Percentiles rank a stretch among this genome's conserved stretches.
phyloP scores from a whole-genome alignment of 768 basidiomycete genomes.

The Pulveroboletus frians region DNA sequence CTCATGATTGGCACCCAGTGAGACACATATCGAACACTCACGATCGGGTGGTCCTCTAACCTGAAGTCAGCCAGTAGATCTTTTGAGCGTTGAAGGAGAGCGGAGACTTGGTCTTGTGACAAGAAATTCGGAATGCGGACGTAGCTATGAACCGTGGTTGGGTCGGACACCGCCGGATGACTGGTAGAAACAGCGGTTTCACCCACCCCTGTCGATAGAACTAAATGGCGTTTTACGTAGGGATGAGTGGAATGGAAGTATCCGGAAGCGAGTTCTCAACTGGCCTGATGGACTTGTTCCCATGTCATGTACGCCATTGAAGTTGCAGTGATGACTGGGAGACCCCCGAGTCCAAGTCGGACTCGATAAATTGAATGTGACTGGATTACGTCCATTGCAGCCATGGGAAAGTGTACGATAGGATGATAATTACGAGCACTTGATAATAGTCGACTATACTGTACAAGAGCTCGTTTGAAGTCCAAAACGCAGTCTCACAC shows the following conservation, averaged over 20 bases:
- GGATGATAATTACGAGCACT: slow-evolving; percentile 3
- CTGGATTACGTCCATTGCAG: slow-evolving; percentile 4
- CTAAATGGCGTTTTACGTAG: slow-evolving; percentile 25
- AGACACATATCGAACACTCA: slow-evolving; percentile 29
- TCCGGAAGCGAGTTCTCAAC: slow-evolving; percentile 6
- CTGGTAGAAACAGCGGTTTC: background rate
- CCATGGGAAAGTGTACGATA: slow-evolving; percentile 9
- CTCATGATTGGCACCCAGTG: background rate
- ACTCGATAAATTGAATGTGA: background rate
- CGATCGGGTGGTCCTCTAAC: slow-evolving; percentile 74
- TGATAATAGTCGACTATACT: background rate
- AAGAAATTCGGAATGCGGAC: slow-evolving; percentile 76
- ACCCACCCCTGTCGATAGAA: slow-evolving; percentile 57
- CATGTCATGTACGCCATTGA: slow-evolving; percentile 44
- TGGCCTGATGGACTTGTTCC: slow-evolving; percentile 55
- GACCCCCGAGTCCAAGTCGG: no score
- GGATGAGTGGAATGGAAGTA: background rate
- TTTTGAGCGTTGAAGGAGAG: slow-evolving; percentile 66
- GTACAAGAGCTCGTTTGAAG: slow-evolving; percentile 2
- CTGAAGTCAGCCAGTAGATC: slow-evolving; percentile 75
- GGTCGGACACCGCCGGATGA: background rate
- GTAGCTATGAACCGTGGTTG: slow-evolving; percentile 47
- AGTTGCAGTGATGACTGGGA: no score
- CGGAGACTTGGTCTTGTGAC: slow-evolving; percentile 46
- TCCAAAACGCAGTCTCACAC: slow-evolving; percentile 11